These are phyloP conservation scores for Scedosporium aurantiacum DNA, from an alignment of 2,329 filamentous ascomycete species.

Conservation along the genomic window DNA sequence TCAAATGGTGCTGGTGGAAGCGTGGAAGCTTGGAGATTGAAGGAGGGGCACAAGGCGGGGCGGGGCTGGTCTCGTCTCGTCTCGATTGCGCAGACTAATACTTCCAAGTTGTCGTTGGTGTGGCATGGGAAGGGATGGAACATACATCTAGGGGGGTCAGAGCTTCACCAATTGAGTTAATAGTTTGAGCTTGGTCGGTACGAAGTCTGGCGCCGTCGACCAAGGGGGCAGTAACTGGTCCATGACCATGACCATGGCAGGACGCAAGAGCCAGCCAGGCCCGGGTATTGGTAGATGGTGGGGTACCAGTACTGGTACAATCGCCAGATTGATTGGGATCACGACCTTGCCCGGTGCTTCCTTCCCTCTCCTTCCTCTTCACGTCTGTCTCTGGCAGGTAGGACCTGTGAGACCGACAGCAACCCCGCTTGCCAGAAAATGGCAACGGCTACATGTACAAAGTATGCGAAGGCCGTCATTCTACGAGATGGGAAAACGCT, in stretches of 20 bases:
- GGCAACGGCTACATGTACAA: too few species aligned
- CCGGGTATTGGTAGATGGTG: neutral
- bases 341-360: neutral
- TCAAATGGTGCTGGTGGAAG: neutral
- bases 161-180: neutral
- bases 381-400: too few species aligned
- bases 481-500: too few species aligned
- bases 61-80: neutral
- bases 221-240: neutral
- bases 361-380: neutral
- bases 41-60: neutral
- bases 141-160: neutral
- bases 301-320: neutral
- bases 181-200: neutral
- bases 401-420: too few species aligned
- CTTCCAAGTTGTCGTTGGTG: too few species aligned
- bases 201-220: neutral
- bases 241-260: too few species aligned
- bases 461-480: too few species aligned
- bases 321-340: neutral
- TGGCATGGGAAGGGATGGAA: neutral
- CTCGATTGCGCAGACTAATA: neutral
- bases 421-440: too few species aligned
- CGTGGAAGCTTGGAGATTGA: neutral
- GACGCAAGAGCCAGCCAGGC: neutral